These are phyloP conservation scores for Guadua angustifolia DNA, from an alignment of 176 grass and related monocot genomes.

Conservation along the genomic window DNA sequence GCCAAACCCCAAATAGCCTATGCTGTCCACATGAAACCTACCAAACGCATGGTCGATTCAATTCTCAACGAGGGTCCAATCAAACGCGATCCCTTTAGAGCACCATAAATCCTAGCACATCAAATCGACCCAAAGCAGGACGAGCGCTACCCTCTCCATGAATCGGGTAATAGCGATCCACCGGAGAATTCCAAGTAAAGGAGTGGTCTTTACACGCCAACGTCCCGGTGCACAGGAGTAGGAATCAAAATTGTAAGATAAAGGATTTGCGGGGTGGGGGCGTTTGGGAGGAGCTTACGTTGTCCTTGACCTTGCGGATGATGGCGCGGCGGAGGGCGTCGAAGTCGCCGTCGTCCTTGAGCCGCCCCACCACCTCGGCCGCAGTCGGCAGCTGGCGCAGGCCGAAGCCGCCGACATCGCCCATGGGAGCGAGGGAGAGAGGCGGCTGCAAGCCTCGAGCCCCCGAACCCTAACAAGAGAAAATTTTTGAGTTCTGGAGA, in stretches of 20 bases:
- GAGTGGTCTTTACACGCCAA: not conserved
- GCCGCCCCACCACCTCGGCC: constrained; percentile 61
- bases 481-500: not conserved
- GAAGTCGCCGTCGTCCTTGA: constrained; percentile 79
- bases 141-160: not conserved
- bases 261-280: not conserved
- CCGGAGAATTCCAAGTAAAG: constrained; percentile 6
- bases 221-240: not conserved
- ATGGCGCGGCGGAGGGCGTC: constrained; percentile 62
- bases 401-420: constrained; percentile 24
- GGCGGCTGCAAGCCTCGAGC: constrained; percentile 17
- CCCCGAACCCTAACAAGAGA: constrained; percentile 9
- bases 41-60: not conserved
- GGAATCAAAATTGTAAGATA: not conserved
- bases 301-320: constrained; percentile 69
- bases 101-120: not conserved
- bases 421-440: constrained; percentile 23
- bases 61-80: not conserved
- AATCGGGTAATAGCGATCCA: not conserved
- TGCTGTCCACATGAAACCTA: constrained; percentile 10
- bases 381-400: constrained; percentile 40
- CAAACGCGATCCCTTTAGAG: not conserved
- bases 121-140: not conserved
- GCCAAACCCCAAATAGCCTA: not conserved
- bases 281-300: constrained; percentile 48